Percentiles rank a stretch among this genome's conserved stretches.
Evolutionary conservation across 1,284 basidiomycete species (phyloP).

Genomic region (Ustilago nuda): DNA sequence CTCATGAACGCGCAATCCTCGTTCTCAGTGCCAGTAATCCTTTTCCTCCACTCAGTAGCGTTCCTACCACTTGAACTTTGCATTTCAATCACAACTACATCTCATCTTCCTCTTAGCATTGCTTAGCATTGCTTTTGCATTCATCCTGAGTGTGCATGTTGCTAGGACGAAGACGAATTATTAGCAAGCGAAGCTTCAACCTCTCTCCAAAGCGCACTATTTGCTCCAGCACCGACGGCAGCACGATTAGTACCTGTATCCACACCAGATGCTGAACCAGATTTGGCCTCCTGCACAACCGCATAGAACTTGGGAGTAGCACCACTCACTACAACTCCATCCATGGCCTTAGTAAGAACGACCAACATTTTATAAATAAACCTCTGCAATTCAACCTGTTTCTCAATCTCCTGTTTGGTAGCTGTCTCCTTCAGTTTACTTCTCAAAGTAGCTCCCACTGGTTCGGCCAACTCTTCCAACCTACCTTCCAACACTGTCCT

Average conservation of each 20-base stretch:
- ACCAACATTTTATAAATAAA: slow-evolving; percentile 86
- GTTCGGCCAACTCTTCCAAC: slow-evolving; percentile 85
- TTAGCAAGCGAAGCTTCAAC: slow-evolving; percentile 25
- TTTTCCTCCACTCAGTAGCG: slow-evolving; percentile 74
- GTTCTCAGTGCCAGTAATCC: slow-evolving; percentile 85
- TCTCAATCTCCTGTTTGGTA: slow-evolving; percentile 96
- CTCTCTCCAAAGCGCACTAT: slow-evolving; percentile 41
- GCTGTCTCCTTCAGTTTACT: slow-evolving; percentile 80
- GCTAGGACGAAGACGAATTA: background rate
- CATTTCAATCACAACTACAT: slow-evolving; percentile 1
- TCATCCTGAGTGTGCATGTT: no score
- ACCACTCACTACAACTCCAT: slow-evolving; percentile 9
- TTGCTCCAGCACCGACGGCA: slow-evolving; percentile 8
- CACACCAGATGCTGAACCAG: background rate
- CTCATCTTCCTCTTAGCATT: slow-evolving; percentile 57
- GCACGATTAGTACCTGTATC: background rate
- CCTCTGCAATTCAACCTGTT: slow-evolving; percentile 88
- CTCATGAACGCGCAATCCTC: slow-evolving; percentile 91
- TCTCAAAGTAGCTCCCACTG: slow-evolving; percentile 82
- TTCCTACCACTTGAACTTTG: slow-evolving; percentile 20
- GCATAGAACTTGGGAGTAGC: slow-evolving; percentile 32
- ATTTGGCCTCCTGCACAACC: slow-evolving; percentile 34
- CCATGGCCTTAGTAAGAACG: slow-evolving; percentile 73
- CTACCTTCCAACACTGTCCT: slow-evolving; percentile 84
- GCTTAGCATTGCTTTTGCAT: no score